Evolutionary conservation across 495 filamentous ascomycete genomes (phyloP).

Genomic region (Rostrohypoxylon terebratum): DNA sequence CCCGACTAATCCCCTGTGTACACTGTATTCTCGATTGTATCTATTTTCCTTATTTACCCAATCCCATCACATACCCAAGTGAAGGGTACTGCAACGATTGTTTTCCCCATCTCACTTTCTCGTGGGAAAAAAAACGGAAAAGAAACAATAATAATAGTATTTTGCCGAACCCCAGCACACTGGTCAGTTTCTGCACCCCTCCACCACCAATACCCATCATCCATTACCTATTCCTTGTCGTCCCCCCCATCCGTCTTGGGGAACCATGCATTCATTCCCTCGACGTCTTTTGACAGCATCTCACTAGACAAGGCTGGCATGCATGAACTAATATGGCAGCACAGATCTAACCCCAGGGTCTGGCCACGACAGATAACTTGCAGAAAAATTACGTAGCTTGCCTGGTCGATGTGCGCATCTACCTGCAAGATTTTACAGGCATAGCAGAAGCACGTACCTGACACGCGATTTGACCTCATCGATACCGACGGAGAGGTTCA

Average conservation of each 20-base stretch:
- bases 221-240: conserved; percentile 45
- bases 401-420: conserved; percentile 39
- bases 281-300: conserved; percentile 43
- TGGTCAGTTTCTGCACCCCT: conserved; percentile 36
- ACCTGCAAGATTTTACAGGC: conserved; percentile 45
- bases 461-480: conserved; percentile 41
- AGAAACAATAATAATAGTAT: conserved; percentile 12
- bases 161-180: conserved; percentile 37
- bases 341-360: conserved; percentile 43
- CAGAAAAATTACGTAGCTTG: conserved; percentile 47
- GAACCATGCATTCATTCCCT: conserved; percentile 46
- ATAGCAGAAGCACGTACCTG: conserved; percentile 39
- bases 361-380: conserved; percentile 45
- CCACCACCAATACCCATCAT: conserved; percentile 31
- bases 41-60: conserved; percentile 11
- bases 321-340: conserved; percentile 48
- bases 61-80: conserved; percentile 19
- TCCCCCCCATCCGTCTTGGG: conserved; percentile 41
- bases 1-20: conserved; percentile 10
- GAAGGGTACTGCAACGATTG: conserved; percentile 18
- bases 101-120: conserved; percentile 28
- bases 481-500: conserved; percentile 44
- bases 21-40: conserved; percentile 26
- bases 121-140: conserved; percentile 17
- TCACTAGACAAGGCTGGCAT: conserved; percentile 47